Percentiles rank a stretch among this genome's conserved stretches.
Conservation (phyloP, 345 rosid species). For the Aegle marmelos region DNA sequence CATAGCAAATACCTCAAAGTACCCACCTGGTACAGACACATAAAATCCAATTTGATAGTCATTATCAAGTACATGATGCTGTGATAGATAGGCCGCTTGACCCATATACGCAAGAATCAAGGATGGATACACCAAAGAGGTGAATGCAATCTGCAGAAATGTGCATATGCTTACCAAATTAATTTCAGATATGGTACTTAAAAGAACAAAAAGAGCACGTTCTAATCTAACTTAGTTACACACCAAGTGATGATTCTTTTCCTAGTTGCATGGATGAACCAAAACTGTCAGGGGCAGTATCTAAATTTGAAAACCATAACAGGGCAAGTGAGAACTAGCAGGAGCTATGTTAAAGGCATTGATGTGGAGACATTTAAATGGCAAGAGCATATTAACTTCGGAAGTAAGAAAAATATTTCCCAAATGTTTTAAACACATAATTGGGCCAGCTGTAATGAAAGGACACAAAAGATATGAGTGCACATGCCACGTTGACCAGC, state of each 20-base stretch:
- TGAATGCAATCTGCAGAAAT: slow-evolving; percentile 79
- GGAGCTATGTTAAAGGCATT: too few species aligned
- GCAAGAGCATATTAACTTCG: neutral
- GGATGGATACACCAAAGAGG: slow-evolving; percentile 84
- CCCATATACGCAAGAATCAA: slow-evolving; percentile 94
- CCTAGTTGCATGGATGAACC: neutral
- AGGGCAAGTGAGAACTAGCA: neutral
- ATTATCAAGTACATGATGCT: slow-evolving; percentile 45
- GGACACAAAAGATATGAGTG: too few species aligned
- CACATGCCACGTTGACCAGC: neutral
- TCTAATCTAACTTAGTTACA: neutral
- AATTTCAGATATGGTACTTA: neutral
- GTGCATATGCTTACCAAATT: neutral
- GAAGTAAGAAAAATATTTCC: neutral
- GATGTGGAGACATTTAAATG: neutral
- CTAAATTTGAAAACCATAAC: neutral
- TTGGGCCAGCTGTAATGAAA: neutral
- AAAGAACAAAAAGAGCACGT: neutral
- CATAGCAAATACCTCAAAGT: slow-evolving; percentile 6
- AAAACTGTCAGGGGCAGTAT: neutral
- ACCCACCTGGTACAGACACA: slow-evolving; percentile 78
- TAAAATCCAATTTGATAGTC: slow-evolving; percentile 64
- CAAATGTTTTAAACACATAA: neutral
- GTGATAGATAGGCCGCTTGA: slow-evolving; percentile 87
- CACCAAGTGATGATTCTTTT: neutral